Conservation (phyloP, 495 filamentous ascomycete genomes). For the Aspergillus campestris region DNA sequence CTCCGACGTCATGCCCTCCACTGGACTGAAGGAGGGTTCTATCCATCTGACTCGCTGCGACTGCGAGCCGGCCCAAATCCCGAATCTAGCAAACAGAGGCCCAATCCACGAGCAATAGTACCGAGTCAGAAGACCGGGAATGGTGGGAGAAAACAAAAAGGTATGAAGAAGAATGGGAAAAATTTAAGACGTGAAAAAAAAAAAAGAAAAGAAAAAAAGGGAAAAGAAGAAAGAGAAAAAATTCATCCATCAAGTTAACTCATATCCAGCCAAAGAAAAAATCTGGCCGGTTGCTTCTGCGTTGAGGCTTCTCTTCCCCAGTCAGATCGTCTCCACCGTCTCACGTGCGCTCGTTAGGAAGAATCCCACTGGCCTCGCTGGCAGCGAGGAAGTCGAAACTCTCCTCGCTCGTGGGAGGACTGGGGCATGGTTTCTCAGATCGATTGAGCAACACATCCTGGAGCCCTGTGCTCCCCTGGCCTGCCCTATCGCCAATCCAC, state of each 20-base stretch:
- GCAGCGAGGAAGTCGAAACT: conserved; percentile 51
- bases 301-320: conserved; percentile 10
- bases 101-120: conserved; percentile 1
- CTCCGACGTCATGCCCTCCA: conserved; percentile 3
- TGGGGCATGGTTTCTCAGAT: conserved; percentile 16
- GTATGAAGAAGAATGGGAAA: conserved; percentile 6
- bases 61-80: neutral
- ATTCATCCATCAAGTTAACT: conserved; percentile 12
- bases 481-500: conserved; percentile 45
- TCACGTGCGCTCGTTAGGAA: conserved; percentile 18
- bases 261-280: conserved; percentile 5
- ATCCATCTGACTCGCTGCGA: conserved; percentile 1
- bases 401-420: conserved; percentile 46
- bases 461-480: conserved; percentile 9
- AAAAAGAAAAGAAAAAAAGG: conserved; percentile 3
- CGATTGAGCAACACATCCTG: conserved; percentile 12
- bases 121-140: conserved; percentile 1
- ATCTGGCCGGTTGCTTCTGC: neutral
- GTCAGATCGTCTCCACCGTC: neutral
- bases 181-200: neutral
- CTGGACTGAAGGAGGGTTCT: neutral
- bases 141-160: conserved; percentile 1
- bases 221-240: conserved; percentile 6
- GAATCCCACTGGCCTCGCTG: conserved; percentile 39
- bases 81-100: conserved; percentile 3